Evolutionary conservation across 192 early-diverging fungal genomes (phyloP).

Genomic region (Helicostylum pulchrum): DNA sequence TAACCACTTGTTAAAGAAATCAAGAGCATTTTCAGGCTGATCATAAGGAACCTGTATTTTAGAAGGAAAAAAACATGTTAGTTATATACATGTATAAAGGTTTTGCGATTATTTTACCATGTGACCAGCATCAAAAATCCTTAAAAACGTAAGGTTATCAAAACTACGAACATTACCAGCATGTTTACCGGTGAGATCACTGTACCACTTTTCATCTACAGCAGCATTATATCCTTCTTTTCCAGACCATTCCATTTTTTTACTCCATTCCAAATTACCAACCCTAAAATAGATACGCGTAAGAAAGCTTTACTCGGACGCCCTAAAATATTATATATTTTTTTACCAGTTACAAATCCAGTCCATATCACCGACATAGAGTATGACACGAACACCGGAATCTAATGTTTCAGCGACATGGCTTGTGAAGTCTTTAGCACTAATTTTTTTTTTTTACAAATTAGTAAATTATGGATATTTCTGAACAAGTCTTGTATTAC

Average conservation of each 20-base stretch:
- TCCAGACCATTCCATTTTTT: conserved; percentile 83
- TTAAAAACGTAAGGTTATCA: conserved; percentile 76
- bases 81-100: neutral
- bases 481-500: conserved; percentile 3
- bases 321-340: neutral
- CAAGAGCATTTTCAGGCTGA: conserved; percentile 73
- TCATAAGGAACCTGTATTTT: conserved; percentile 69
- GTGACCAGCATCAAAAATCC: conserved; percentile 82
- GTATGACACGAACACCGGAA: conserved; percentile 75
- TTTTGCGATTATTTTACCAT: conserved; percentile 45
- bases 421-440: conserved; percentile 20
- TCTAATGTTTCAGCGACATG: conserved; percentile 57
- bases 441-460: conserved; percentile 2
- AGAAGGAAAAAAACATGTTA: neutral
- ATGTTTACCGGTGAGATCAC: conserved; percentile 45
- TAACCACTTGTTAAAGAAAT: conserved; percentile 86
- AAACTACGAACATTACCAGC: conserved; percentile 65
- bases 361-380: conserved; percentile 66
- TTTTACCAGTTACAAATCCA: conserved; percentile 37
- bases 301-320: neutral
- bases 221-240: conserved; percentile 64
- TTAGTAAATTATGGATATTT: conserved; percentile 26
- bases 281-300: conserved; percentile 26
- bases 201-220: conserved; percentile 60
- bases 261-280: conserved; percentile 89